phyloP scores from a whole-genome alignment of 768 basidiomycete species.

The Mycena venus region DNA sequence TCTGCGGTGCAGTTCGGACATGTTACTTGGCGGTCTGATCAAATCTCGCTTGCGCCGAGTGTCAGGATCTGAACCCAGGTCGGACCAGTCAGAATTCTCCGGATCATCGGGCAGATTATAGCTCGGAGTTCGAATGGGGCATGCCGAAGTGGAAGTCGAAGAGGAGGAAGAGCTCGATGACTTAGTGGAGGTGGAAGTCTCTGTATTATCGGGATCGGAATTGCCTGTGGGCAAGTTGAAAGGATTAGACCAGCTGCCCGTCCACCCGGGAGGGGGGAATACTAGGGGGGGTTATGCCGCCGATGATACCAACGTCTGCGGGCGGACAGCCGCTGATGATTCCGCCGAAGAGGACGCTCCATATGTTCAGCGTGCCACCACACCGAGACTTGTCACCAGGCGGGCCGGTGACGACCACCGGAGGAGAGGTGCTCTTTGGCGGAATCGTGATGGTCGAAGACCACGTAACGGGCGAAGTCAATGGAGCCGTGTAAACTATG shows the following conservation, averaged over 20 bases:
- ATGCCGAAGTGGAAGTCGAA: not conserved
- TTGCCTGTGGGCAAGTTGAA: not conserved
- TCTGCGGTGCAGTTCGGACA: not conserved
- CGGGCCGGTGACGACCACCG: not conserved
- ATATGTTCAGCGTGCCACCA: not conserved
- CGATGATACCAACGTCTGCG: conserved; percentile 8
- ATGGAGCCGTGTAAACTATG: conserved; percentile 4
- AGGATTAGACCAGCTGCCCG: not conserved
- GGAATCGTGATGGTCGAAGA: conserved; percentile 1
- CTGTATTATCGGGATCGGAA: not conserved
- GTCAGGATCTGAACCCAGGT: conserved; percentile 12
- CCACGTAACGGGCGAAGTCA: not conserved
- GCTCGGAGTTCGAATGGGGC: not conserved
- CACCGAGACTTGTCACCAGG: not conserved
- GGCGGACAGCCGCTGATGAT: conserved; percentile 14
- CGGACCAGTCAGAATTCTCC: conserved; percentile 6
- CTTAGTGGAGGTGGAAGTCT: not conserved
- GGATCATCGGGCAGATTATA: not conserved
- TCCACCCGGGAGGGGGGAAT: not conserved
- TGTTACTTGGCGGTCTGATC: not conserved
- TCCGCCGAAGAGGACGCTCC: conserved; percentile 5
- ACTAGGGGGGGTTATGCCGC: not conserved
- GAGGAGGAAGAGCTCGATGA: not conserved
- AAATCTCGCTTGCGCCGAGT: not conserved
- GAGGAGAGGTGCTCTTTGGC: conserved; percentile 2